These are phyloP conservation scores for Escovopsis sp. DNA, from an alignment of 2,329 filamentous ascomycete genomes.

Conservation along the genomic window DNA sequence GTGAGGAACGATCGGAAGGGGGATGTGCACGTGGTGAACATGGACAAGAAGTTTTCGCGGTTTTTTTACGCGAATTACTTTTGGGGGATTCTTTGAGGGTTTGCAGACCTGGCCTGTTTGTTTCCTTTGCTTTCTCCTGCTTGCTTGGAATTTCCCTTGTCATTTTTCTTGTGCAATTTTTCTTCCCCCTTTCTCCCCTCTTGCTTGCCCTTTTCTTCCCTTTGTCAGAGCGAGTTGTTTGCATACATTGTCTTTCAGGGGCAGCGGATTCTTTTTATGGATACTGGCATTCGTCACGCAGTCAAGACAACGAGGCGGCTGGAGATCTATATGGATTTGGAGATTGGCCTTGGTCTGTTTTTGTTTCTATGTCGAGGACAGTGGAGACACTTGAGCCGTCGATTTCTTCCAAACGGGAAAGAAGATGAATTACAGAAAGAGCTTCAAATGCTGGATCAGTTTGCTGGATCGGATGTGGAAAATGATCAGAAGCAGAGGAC, in stretches of 20 bases:
- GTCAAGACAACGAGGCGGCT: too few species aligned
- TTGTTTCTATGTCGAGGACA: background rate
- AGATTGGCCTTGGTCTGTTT: background rate
- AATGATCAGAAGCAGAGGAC: too few species aligned
- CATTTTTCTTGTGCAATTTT: too few species aligned
- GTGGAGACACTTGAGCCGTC: background rate
- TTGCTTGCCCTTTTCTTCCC: background rate
- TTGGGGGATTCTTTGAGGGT: constrained; percentile 64
- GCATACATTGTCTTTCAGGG: too few species aligned
- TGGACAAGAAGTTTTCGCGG: constrained; percentile 80
- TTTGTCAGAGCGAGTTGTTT: background rate
- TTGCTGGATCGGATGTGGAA: too few species aligned
- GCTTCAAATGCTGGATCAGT: too few species aligned
- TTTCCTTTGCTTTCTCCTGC: too few species aligned
- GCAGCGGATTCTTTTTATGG: too few species aligned
- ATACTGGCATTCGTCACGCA: too few species aligned
- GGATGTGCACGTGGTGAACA: constrained; percentile 86
- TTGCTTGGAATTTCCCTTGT: too few species aligned
- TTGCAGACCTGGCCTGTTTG: too few species aligned
- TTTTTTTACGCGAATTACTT: constrained; percentile 95
- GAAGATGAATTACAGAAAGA: too few species aligned
- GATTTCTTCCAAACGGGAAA: background rate
- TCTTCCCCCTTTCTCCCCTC: constrained; percentile 4
- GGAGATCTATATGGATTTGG: background rate
- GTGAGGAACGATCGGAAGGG: constrained; percentile 75